These are phyloP conservation scores for Purpureocillium takamizusanense DNA, from an alignment of 2,329 filamentous ascomycete genomes.

Conservation along the genomic window DNA sequence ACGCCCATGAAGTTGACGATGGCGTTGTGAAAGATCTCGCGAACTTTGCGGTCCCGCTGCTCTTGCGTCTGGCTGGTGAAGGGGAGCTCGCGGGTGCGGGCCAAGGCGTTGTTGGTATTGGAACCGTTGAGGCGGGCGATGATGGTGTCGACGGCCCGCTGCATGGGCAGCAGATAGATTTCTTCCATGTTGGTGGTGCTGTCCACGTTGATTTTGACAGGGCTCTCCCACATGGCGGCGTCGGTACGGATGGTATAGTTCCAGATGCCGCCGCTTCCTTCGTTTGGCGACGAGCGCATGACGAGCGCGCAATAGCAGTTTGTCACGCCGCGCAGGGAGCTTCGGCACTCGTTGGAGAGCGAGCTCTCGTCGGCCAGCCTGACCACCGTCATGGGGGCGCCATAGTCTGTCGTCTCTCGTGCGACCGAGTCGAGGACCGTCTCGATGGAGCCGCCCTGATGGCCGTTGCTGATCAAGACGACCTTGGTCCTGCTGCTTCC, in stretches of 20 bases:
- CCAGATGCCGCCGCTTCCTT: slow-evolving; percentile 62
- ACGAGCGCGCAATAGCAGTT: slow-evolving; percentile 65
- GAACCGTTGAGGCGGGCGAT: slow-evolving; percentile 49
- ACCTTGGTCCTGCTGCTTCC: slow-evolving; percentile 55
- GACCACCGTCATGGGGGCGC: slow-evolving; percentile 45
- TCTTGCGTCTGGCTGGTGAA: slow-evolving; percentile 65
- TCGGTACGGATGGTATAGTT: slow-evolving; percentile 82
- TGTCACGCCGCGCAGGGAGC: slow-evolving; percentile 56
- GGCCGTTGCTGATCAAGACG: slow-evolving; percentile 70
- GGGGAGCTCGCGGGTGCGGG: slow-evolving; percentile 52
- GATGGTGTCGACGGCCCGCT: slow-evolving; percentile 65
- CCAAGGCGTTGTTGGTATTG: slow-evolving; percentile 27
- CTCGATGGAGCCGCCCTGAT: slow-evolving; percentile 61
- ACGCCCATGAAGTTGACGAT: slow-evolving; percentile 71
- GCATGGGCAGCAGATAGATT: slow-evolving; percentile 70
- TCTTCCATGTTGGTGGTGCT: slow-evolving; percentile 63
- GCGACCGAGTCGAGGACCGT: slow-evolving; percentile 57
- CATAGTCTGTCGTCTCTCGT: slow-evolving; percentile 41
- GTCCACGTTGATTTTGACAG: slow-evolving; percentile 53
- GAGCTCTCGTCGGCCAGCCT: slow-evolving; percentile 46
- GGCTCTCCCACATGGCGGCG: slow-evolving; percentile 49
- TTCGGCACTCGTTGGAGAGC: slow-evolving; percentile 54
- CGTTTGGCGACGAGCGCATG: slow-evolving; percentile 65
- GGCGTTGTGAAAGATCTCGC: slow-evolving; percentile 57
- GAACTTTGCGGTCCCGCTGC: slow-evolving; percentile 57